Conservation (phyloP, 2,329 filamentous ascomycete species). For the Pseudodiploospora longispora region DNA sequence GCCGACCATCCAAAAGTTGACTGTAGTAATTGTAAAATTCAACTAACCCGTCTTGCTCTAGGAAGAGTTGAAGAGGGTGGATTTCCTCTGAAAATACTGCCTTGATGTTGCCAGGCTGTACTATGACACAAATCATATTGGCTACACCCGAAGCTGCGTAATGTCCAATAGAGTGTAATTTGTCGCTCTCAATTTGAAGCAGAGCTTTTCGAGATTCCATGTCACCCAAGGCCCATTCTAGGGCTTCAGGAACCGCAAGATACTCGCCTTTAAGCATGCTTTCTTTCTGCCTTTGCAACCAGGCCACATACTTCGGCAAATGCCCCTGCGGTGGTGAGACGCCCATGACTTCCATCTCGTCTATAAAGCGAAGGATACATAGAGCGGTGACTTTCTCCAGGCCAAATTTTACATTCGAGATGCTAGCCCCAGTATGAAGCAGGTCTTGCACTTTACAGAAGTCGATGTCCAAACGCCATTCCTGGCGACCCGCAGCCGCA, state of each 20-base stretch:
- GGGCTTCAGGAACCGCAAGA: too few relatives aligned
- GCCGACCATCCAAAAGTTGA: background rate
- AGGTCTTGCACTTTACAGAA: background rate
- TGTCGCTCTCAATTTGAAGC: too few relatives aligned
- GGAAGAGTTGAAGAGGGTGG: background rate
- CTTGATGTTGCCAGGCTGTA: background rate
- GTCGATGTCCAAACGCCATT: constrained; percentile 5
- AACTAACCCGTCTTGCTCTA: background rate
- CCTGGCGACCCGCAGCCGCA: background rate
- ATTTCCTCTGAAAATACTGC: background rate
- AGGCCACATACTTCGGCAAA: constrained; percentile 2
- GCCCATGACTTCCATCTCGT: background rate
- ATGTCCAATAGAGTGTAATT: too few relatives aligned
- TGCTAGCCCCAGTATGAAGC: background rate
- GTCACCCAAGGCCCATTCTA: too few relatives aligned
- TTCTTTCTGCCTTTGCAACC: constrained; percentile 2
- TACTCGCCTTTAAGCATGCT: background rate
- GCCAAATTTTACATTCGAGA: background rate
- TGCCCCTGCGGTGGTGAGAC: background rate
- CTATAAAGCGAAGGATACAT: constrained; percentile 1
- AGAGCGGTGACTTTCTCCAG: background rate
- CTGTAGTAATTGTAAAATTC: background rate
- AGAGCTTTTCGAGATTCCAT: too few relatives aligned
- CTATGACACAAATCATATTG: too few relatives aligned
- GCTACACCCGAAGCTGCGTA: too few relatives aligned